phyloP scores from a whole-genome alignment of 768 basidiomycete genomes.

The Hypsizygus marmoreus region DNA sequence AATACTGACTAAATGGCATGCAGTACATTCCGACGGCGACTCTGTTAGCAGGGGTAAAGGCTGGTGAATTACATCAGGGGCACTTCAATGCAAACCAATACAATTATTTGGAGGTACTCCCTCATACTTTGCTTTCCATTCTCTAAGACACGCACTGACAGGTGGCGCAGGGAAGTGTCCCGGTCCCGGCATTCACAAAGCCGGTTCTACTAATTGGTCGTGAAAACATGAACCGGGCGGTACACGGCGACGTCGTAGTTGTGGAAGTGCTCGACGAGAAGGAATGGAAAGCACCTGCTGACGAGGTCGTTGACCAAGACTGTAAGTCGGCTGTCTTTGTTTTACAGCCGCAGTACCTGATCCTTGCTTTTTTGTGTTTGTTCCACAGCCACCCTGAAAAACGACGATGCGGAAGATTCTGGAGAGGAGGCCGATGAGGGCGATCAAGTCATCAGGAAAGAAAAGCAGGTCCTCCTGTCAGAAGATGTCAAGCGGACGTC shows the following conservation, averaged over 20 bases:
- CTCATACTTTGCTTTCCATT: background rate
- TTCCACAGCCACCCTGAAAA: conserved; percentile 70
- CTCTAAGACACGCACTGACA: background rate
- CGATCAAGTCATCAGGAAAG: conserved; percentile 36
- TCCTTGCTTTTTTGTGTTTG: conserved; percentile 4
- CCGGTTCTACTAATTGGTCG: conserved; percentile 84
- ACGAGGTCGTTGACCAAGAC: conserved; percentile 95
- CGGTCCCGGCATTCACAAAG: conserved; percentile 70
- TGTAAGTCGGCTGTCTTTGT: conserved; percentile 43
- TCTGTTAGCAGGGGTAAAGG: conserved; percentile 81
- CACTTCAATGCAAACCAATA: conserved; percentile 95
- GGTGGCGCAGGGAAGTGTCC: conserved; percentile 69
- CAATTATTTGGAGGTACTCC: conserved; percentile 87
- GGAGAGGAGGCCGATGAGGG: conserved; percentile 56
- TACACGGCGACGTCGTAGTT: conserved; percentile 91
- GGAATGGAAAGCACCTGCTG: conserved; percentile 91
- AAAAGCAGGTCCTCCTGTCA: conserved; percentile 42
- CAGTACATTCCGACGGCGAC: conserved; percentile 80
- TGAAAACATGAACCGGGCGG: conserved; percentile 94
- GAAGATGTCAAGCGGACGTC: conserved; percentile 38
- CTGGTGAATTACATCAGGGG: conserved; percentile 84
- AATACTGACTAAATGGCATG: background rate
- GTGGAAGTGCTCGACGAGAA: conserved; percentile 84
- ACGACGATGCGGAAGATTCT: conserved; percentile 85
- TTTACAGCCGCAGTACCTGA: conserved; percentile 1